Evolutionary conservation across 495 filamentous ascomycete species (phyloP).

Genomic region (Trichoderma asperelloides): DNA sequence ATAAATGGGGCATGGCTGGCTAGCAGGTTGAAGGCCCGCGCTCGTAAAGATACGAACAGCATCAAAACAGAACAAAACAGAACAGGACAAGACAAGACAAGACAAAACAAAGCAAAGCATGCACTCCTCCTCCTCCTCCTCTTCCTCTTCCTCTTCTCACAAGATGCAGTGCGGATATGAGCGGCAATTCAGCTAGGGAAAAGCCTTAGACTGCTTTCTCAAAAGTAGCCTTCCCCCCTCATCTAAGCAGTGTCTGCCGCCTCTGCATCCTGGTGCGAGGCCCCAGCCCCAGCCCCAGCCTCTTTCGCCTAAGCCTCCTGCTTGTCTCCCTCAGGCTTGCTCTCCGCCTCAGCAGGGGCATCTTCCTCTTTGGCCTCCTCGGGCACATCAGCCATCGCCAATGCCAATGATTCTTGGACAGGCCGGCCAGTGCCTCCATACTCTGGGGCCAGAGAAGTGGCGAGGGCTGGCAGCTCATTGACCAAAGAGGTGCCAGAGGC

Average conservation of each 20-base stretch:
- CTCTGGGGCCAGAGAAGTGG: constrained; percentile 38
- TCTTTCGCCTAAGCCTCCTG: constrained; percentile 1
- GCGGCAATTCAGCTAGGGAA: background rate
- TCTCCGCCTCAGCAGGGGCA: background rate
- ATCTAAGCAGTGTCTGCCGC: background rate
- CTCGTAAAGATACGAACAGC: background rate
- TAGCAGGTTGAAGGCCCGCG: background rate
- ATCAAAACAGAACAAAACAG: background rate
- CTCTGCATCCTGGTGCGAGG: background rate
- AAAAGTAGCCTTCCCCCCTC: background rate
- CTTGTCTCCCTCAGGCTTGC: background rate
- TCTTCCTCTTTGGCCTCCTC: background rate
- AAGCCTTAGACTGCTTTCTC: background rate
- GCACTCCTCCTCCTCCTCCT: no score
- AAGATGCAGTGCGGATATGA: background rate
- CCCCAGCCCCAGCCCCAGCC: background rate
- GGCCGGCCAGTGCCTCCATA: constrained; percentile 53
- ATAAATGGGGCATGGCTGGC: background rate
- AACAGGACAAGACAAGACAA: background rate
- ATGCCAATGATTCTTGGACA: background rate
- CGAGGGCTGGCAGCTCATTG: constrained; percentile 43
- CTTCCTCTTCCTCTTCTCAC: background rate
- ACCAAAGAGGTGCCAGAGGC: constrained; percentile 61
- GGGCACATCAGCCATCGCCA: background rate
- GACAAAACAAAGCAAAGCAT: background rate